Evolutionary conservation across 768 basidiomycete genomes (phyloP).

Genomic region (Suillus subaureus): DNA sequence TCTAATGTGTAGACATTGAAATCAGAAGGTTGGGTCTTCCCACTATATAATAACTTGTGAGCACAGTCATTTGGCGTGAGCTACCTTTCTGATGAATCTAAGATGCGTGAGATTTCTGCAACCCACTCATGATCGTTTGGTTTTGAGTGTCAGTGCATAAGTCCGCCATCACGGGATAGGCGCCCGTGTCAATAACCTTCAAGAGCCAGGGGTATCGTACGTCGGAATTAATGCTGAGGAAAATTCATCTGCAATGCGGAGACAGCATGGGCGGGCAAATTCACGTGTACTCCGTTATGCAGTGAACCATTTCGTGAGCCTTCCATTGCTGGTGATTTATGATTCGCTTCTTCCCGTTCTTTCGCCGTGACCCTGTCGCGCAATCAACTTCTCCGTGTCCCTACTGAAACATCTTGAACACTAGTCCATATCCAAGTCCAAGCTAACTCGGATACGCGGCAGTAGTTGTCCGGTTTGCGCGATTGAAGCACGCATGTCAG

Average conservation of each 20-base stretch:
- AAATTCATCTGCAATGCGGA: neutral
- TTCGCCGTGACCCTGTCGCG: neutral
- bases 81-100: neutral
- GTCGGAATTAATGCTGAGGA: neutral
- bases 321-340: neutral
- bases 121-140: neutral
- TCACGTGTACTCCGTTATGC: neutral
- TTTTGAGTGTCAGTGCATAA: neutral
- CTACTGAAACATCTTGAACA: neutral
- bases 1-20: conserved; percentile 12
- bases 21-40: neutral
- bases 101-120: neutral
- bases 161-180: neutral
- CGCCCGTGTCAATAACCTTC: neutral
- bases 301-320: neutral
- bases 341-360: neutral
- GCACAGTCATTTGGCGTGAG: neutral
- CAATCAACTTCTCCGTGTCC: neutral
- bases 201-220: neutral
- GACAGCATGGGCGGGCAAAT: neutral
- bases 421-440: neutral
- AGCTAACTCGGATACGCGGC: neutral
- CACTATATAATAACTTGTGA: neutral
- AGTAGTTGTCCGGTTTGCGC: neutral
- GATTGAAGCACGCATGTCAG: neutral